Conservation (phyloP, 1,284 basidiomycete genomes). For the Stereum hirsutum region DNA sequence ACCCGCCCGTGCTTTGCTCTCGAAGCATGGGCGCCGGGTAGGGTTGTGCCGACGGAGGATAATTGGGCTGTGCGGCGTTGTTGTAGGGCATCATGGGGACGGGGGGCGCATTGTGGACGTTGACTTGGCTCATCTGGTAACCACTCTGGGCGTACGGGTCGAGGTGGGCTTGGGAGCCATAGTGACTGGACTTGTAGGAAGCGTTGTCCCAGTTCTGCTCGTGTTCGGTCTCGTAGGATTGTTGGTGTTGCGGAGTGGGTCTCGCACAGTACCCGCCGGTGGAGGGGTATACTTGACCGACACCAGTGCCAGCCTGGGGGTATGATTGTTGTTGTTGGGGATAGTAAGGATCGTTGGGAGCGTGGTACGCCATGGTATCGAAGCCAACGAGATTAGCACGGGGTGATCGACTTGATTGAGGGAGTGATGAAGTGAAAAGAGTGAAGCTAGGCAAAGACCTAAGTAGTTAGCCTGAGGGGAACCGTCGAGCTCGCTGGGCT, state of each 20-base stretch:
- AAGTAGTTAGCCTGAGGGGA: too few relatives aligned
- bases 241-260: constrained; percentile 5
- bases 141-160: constrained; percentile 31
- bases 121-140: constrained; percentile 49
- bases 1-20: constrained; percentile 46
- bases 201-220: constrained; percentile 38
- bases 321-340: constrained; percentile 7
- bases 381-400: constrained; percentile 5
- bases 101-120: constrained; percentile 30
- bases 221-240: constrained; percentile 9
- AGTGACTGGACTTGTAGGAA: constrained; percentile 55
- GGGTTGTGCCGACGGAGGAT: constrained; percentile 40
- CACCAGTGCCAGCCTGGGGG: constrained; percentile 4
- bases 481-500: too few relatives aligned
- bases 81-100: constrained; percentile 39
- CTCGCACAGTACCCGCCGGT: constrained; percentile 3
- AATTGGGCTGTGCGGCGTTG: constrained; percentile 35
- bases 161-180: constrained; percentile 64
- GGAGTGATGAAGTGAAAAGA: not conserved
- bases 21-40: constrained; percentile 34
- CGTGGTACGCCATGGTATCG: constrained; percentile 14
- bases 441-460: not conserved
- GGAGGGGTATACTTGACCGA: constrained; percentile 13
- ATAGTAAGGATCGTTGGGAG: constrained; percentile 12
- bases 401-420: not conserved